phyloP scores from a whole-genome alignment of 352 stramenopile species.

The Phytophthora sansomeana region DNA sequence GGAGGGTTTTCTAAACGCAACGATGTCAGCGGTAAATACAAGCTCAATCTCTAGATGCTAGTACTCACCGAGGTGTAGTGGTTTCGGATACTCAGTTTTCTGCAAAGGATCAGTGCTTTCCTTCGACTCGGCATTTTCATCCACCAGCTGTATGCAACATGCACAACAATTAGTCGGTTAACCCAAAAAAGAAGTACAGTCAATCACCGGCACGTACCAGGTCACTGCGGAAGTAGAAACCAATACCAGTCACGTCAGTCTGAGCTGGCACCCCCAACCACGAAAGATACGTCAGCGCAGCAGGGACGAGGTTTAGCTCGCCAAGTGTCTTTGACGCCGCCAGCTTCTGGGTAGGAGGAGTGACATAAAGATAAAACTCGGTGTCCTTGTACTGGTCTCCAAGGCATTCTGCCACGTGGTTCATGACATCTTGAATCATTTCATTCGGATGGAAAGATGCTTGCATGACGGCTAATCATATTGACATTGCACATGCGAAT shows the following conservation, averaged over 20 bases:
- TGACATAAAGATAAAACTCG: conserved; percentile 84
- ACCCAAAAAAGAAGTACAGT: not conserved
- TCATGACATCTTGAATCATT: conserved; percentile 74
- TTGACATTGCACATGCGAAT: not conserved
- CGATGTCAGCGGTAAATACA: conserved; percentile 15
- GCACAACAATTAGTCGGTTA: conserved; percentile 9
- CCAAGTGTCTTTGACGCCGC: conserved; percentile 59
- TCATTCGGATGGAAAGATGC: conserved; percentile 87
- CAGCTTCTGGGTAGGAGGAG: conserved; percentile 77
- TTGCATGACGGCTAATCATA: conserved; percentile 72
- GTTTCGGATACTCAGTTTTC: conserved; percentile 54
- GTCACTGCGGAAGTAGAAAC: conserved; percentile 69
- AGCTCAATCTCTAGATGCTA: not conserved
- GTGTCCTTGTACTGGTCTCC: conserved; percentile 23
- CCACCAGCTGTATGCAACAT: conserved; percentile 34
- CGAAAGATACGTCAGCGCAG: conserved; percentile 78
- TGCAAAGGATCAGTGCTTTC: conserved; percentile 34
- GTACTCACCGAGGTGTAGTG: conserved; percentile 50
- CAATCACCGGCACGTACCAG: conserved; percentile 48
- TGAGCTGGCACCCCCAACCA: conserved; percentile 54
- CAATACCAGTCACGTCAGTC: conserved; percentile 24
- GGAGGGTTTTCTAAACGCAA: conserved; percentile 38
- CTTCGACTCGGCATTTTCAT: conserved; percentile 52
- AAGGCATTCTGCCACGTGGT: conserved; percentile 68
- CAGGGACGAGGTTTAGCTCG: conserved; percentile 80